These are phyloP conservation scores for Sideroxylon spinosum DNA, from an alignment of 179 eudicot species.

Conservation along the genomic window DNA sequence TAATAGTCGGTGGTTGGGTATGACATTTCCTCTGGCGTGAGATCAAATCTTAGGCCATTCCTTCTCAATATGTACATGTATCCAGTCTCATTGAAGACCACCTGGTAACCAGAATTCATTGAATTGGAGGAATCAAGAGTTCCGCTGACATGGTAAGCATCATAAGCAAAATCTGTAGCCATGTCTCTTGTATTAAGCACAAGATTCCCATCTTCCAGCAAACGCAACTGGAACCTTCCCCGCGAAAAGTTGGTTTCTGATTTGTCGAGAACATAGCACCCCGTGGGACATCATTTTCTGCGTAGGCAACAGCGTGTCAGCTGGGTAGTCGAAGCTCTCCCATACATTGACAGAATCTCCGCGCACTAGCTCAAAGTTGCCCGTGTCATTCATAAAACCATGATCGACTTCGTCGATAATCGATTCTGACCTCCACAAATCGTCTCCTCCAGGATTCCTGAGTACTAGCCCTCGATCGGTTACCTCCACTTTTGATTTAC, in stretches of 20 bases:
- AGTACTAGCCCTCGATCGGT: conserved; percentile 30
- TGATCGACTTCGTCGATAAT: neutral
- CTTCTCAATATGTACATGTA: conserved; percentile 24
- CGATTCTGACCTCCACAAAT: conserved; percentile 21
- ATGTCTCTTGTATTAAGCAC: neutral
- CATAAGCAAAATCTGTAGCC: neutral
- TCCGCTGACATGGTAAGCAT: conserved; percentile 24
- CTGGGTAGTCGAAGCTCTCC: conserved; percentile 16
- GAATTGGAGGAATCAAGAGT: conserved; percentile 13
- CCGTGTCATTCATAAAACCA: conserved; percentile 27
- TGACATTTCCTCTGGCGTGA: conserved; percentile 10
- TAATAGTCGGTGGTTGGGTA: conserved; percentile 18
- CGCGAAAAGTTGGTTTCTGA: neutral
- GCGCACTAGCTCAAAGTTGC: conserved; percentile 33
- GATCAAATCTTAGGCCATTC: conserved; percentile 17
- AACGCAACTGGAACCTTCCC: conserved; percentile 16
- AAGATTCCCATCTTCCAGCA: conserved; percentile 15
- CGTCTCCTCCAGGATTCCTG: conserved; percentile 23
- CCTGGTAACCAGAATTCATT: conserved; percentile 20
- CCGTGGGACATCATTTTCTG: neutral
- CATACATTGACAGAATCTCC: conserved; percentile 14
- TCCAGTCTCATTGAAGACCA: conserved; percentile 29
- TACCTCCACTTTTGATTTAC: conserved; percentile 27
- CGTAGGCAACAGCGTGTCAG: conserved; percentile 20
- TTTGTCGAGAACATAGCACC: neutral